Percentiles rank a stretch among this genome's conserved stretches.
Conservation (phyloP, 2,329 filamentous ascomycete species). For the Lachnellula arida region DNA sequence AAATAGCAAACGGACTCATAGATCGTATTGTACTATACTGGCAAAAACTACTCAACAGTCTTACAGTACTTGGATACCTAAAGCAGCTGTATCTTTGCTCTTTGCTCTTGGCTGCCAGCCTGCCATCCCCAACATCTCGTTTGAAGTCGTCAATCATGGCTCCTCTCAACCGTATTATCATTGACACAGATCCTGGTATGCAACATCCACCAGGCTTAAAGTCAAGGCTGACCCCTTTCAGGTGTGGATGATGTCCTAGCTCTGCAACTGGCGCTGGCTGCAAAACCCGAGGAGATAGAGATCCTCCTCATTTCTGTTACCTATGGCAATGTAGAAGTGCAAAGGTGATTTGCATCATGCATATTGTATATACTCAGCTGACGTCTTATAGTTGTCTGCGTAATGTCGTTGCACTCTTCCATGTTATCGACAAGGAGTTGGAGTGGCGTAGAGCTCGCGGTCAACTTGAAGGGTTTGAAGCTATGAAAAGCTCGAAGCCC, state of each 20-base stretch:
- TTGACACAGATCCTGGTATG: slow-evolving; percentile 87
- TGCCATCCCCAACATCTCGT: not conserved
- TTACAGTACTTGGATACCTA: no score
- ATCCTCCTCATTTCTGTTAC: slow-evolving; percentile 82
- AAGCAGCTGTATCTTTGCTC: no score
- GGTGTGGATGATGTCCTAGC: slow-evolving; percentile 91
- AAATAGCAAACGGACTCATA: no score
- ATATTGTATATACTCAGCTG: slow-evolving; percentile 1
- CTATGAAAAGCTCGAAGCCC: slow-evolving; percentile 68
- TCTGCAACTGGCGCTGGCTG: slow-evolving; percentile 78
- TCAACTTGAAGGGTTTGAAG: slow-evolving; percentile 64
- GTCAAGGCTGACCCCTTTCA: slow-evolving; percentile 27
- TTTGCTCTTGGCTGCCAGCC: not conserved
- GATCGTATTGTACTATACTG: no score
- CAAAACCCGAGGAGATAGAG: slow-evolving; percentile 78
- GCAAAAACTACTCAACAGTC: no score
- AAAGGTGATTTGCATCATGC: slow-evolving; percentile 51
- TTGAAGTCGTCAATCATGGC: slow-evolving; percentile 47
- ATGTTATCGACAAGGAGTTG: slow-evolving; percentile 85
- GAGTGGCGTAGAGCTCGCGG: slow-evolving; percentile 72
- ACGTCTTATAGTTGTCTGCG: slow-evolving; percentile 62
- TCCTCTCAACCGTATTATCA: slow-evolving; percentile 74
- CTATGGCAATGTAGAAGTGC: slow-evolving; percentile 87
- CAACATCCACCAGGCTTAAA: not conserved
- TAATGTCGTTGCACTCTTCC: slow-evolving; percentile 86